These are phyloP conservation scores for Eragrostis curvula DNA, from an alignment of 176 grass and related monocot species.

Conservation along the genomic window DNA sequence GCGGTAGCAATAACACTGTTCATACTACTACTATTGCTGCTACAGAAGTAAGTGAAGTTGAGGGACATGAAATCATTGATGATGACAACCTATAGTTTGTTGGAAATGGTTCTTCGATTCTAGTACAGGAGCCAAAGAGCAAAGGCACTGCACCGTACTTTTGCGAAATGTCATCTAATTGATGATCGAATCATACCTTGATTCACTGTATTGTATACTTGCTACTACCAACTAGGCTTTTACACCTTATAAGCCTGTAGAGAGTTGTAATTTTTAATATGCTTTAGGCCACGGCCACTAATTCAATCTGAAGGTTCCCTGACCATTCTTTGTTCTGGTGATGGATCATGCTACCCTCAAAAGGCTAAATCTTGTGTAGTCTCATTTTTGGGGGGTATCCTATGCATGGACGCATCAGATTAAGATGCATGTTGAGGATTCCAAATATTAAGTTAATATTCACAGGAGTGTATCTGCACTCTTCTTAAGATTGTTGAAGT, in stretches of 20 bases:
- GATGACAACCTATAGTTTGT: conserved; percentile 43
- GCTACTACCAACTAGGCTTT: background rate
- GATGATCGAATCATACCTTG: conserved; percentile 10
- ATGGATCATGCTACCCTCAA: background rate
- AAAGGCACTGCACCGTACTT: background rate
- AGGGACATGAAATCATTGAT: conserved; percentile 55
- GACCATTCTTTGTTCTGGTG: conserved; percentile 34
- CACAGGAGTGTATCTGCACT: background rate
- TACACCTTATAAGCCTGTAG: background rate
- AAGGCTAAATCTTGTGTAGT: background rate
- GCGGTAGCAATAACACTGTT: conserved; percentile 61
- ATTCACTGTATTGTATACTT: conserved; percentile 36
- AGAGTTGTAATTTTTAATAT: conserved; percentile 39
- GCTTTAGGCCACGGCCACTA: conserved; percentile 35
- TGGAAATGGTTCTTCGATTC: conserved; percentile 8
- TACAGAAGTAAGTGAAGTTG: conserved; percentile 52
- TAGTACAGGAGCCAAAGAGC: conserved; percentile 36
- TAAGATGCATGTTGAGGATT: background rate
- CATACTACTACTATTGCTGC: conserved; percentile 22
- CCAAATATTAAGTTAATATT: background rate
- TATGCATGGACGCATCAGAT: background rate
- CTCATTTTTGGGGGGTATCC: background rate
- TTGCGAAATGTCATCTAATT: conserved; percentile 21
- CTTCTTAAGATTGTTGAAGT: no score
- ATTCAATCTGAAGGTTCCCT: conserved; percentile 39